phyloP scores from a whole-genome alignment of 371 early-diverging fungal genomes.

The Dichotomocladium elegans region DNA sequence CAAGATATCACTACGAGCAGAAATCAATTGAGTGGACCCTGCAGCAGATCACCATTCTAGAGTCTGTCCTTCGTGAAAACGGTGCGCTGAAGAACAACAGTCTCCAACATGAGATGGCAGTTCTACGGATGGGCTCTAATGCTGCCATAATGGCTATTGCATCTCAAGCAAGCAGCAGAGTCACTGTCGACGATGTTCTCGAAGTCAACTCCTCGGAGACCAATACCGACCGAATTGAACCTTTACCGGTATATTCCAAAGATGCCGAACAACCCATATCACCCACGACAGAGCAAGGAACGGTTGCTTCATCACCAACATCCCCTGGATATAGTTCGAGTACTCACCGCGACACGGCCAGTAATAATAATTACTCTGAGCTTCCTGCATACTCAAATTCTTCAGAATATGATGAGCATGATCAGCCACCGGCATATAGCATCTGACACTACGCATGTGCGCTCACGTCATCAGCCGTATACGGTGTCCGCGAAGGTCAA shows the following conservation, averaged over 20 bases:
- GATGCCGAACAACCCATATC: neutral
- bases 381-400: conserved; percentile 21
- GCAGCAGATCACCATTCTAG: conserved; percentile 32
- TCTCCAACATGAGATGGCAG: conserved; percentile 31
- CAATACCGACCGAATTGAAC: conserved; percentile 16
- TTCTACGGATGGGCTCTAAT: conserved; percentile 39
- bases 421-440: conserved; percentile 19
- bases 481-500: too few species aligned
- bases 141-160: conserved; percentile 40
- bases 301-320: neutral
- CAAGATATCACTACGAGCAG: conserved; percentile 34
- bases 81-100: conserved; percentile 25
- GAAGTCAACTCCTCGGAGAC: conserved; percentile 23
- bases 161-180: conserved; percentile 29
- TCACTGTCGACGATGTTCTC: conserved; percentile 44
- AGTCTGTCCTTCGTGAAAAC: conserved; percentile 27
- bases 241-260: conserved; percentile 31
- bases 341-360: conserved; percentile 1
- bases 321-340: neutral
- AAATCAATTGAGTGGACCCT: conserved; percentile 43
- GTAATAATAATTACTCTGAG: neutral
- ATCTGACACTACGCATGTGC: too few species aligned
- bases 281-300: neutral
- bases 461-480: too few species aligned
- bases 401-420: conserved; percentile 10